These are phyloP conservation scores for Xylaria multiplex DNA, from an alignment of 2,329 filamentous ascomycete species.

Conservation along the genomic window DNA sequence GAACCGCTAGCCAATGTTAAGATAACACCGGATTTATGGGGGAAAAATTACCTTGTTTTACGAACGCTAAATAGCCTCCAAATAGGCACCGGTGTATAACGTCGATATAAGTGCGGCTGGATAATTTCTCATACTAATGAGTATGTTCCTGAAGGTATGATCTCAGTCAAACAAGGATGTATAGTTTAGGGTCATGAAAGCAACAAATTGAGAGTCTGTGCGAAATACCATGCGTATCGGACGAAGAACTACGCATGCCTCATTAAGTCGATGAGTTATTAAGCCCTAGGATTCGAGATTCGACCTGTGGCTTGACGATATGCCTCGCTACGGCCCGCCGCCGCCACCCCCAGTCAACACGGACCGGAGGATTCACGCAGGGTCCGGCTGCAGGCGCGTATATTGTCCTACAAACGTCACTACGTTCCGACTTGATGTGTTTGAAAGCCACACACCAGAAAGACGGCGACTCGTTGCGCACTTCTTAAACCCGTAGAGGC, in stretches of 20 bases:
- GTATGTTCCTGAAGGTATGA: neutral
- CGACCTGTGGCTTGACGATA: neutral
- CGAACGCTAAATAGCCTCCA: neutral
- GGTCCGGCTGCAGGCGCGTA: neutral
- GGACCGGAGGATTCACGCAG: neutral
- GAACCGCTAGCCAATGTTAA: neutral
- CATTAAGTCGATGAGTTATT: neutral
- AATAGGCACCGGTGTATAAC: neutral
- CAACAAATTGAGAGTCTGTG: constrained; percentile 13
- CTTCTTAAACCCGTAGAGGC: neutral
- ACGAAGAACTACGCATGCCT: neutral
- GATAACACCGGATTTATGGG: neutral
- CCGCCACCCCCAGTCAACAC: neutral
- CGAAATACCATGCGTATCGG: constrained; percentile 5
- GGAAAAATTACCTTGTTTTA: neutral
- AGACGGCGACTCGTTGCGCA: neutral
- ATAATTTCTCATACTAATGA: neutral
- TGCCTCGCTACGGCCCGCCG: neutral
- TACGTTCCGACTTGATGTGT: neutral
- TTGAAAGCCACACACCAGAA: neutral
- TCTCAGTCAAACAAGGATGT: neutral
- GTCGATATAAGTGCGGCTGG: neutral
- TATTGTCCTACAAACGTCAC: neutral
- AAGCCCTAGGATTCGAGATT: neutral
- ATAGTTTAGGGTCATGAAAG: neutral